Conservation (phyloP, 2,329 filamentous ascomycete genomes). For the Cladosporium oxysporum region DNA sequence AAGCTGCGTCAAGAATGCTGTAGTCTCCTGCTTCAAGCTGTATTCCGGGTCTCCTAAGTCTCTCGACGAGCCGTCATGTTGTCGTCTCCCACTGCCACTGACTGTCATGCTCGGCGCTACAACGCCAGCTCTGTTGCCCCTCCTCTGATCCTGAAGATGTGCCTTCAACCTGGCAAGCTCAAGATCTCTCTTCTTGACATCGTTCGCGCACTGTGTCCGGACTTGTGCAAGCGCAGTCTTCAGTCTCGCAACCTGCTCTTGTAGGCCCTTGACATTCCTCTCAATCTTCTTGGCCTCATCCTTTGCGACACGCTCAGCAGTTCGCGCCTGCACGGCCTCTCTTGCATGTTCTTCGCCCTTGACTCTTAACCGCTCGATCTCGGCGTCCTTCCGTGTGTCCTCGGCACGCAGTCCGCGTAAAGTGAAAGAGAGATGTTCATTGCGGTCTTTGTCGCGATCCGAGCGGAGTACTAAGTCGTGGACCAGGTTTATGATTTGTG, state of each 20-base stretch:
- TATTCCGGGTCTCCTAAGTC: slow-evolving; percentile 60
- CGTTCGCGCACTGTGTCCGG: slow-evolving; percentile 82
- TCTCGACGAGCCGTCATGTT: slow-evolving; percentile 36
- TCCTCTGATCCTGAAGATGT: slow-evolving; percentile 69
- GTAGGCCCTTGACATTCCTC: slow-evolving; percentile 69
- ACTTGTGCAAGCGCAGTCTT: slow-evolving; percentile 81
- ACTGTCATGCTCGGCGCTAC: slow-evolving; percentile 53
- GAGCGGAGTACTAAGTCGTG: slow-evolving; percentile 89
- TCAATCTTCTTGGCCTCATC: slow-evolving; percentile 83
- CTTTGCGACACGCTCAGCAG: slow-evolving; percentile 70
- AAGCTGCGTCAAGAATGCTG: slow-evolving; percentile 82
- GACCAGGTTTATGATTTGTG: slow-evolving; percentile 84
- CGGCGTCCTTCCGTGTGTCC: slow-evolving; percentile 68
- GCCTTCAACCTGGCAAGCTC: slow-evolving; percentile 88
- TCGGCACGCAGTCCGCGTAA: slow-evolving; percentile 76
- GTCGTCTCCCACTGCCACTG: slow-evolving; percentile 53
- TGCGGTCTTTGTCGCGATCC: slow-evolving; percentile 90
- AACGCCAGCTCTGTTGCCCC: slow-evolving; percentile 49
- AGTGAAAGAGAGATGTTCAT: slow-evolving; percentile 77
- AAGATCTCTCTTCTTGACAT: slow-evolving; percentile 85
- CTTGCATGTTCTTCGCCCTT: slow-evolving; percentile 60
- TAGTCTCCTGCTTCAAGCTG: slow-evolving; percentile 81
- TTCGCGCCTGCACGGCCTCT: slow-evolving; percentile 72
- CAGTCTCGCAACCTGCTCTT: slow-evolving; percentile 78
- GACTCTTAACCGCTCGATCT: slow-evolving; percentile 52